A percentile compares a stretch with the other conserved stretches of the same genome.
Evolutionary conservation across 371 early-diverging fungal genomes (phyloP).

Genomic region (Mortierella polycephala): DNA sequence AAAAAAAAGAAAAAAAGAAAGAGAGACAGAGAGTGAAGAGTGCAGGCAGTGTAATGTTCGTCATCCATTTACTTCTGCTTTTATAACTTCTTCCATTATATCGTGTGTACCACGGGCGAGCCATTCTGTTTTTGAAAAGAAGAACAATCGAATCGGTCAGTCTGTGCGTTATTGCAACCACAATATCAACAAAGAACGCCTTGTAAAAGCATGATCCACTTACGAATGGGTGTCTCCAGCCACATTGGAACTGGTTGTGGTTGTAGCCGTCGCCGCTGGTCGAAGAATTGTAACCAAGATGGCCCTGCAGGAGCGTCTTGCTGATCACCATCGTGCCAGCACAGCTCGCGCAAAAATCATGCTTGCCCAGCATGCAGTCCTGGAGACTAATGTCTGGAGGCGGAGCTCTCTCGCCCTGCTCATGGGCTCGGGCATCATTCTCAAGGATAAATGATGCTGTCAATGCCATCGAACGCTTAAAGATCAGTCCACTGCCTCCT

Average conservation of each 20-base stretch:
- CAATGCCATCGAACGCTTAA: conserved; percentile 61
- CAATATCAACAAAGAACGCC: not conserved
- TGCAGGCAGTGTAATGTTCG: not conserved
- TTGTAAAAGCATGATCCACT: conserved; percentile 28
- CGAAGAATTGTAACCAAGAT: conserved; percentile 72
- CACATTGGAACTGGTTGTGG: conserved; percentile 70
- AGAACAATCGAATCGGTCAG: not conserved
- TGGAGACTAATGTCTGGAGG: conserved; percentile 71
- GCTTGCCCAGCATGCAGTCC: conserved; percentile 63
- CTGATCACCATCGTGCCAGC: conserved; percentile 60
- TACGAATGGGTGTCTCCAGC: conserved; percentile 76
- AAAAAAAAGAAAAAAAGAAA: not conserved
- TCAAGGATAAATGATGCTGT: conserved; percentile 58
- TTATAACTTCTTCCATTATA: conserved; percentile 10
- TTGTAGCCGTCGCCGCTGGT: conserved; percentile 69
- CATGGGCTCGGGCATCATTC: conserved; percentile 27
- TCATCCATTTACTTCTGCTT: no score
- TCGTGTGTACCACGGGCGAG: conserved; percentile 37
- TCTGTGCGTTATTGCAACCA: not conserved
- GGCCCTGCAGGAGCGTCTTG: conserved; percentile 65
- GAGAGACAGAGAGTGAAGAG: conserved; percentile 1
- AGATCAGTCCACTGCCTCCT: conserved; percentile 68
- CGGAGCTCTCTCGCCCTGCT: conserved; percentile 4
- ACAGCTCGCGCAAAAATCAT: conserved; percentile 59
- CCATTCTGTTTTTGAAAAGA: conserved; percentile 28